These are phyloP conservation scores for Penicillium sp. DNA, from an alignment of 2,329 filamentous ascomycete species.

Conservation along the genomic window DNA sequence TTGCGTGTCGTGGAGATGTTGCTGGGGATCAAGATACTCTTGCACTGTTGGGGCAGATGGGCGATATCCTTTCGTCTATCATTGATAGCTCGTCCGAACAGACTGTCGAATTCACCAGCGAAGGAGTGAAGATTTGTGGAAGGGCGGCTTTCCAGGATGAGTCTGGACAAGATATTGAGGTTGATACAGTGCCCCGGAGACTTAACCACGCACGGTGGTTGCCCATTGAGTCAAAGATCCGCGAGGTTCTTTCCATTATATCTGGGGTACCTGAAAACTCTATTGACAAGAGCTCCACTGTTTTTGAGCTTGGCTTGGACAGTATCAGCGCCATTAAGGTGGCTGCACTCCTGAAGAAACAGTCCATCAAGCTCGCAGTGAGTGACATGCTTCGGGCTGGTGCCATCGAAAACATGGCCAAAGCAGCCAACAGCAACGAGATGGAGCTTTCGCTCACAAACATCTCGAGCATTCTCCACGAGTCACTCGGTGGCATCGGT, in stretches of 20 bases:
- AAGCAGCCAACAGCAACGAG: conserved; percentile 19
- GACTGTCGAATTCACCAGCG: conserved; percentile 54
- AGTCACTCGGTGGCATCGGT: conserved; percentile 42
- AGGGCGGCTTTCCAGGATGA: conserved; percentile 36
- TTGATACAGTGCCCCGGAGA: background rate
- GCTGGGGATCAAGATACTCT: conserved; percentile 49
- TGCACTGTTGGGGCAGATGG: conserved; percentile 58
- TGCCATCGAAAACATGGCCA: conserved; percentile 64
- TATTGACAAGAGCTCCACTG: conserved; percentile 61
- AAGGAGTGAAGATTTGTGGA: conserved; percentile 63
- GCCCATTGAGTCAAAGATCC: conserved; percentile 41
- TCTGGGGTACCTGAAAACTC: conserved; percentile 59
- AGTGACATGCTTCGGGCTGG: conserved; percentile 67
- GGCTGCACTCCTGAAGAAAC: conserved; percentile 63
- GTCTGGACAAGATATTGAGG: conserved; percentile 1
- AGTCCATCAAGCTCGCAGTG: conserved; percentile 62
- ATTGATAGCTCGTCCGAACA: conserved; percentile 49
- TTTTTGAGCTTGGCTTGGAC: conserved; percentile 85
- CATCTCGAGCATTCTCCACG: conserved; percentile 22
- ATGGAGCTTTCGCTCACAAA: conserved; percentile 15
- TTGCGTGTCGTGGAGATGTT: conserved; percentile 63
- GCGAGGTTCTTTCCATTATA: conserved; percentile 51
- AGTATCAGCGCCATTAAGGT: conserved; percentile 91
- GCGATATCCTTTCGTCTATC: conserved; percentile 59
- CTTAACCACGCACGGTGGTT: conserved; percentile 26